A percentile compares a stretch with the other conserved stretches of the same genome.
Conservation (phyloP, 495 filamentous ascomycete species). For the Hypoxylon crocopeplum region DNA sequence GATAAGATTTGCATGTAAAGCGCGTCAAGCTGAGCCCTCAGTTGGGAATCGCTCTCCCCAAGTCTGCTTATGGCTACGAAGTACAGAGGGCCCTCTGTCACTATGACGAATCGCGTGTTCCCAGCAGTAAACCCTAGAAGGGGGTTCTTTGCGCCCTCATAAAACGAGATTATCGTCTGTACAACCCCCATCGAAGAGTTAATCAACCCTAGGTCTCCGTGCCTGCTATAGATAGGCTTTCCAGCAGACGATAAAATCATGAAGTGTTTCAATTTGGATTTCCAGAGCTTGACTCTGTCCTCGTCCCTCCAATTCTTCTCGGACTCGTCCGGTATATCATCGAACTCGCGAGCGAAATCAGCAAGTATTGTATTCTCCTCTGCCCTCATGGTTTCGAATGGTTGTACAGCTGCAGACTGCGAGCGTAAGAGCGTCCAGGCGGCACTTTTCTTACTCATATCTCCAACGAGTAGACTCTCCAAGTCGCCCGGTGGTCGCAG, state of each 20-base stretch:
- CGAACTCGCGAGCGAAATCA: slow-evolving; percentile 79
- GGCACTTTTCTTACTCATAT: slow-evolving; percentile 61
- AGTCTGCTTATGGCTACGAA: slow-evolving; percentile 91
- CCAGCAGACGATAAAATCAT: slow-evolving; percentile 94
- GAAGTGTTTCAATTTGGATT: slow-evolving; percentile 92
- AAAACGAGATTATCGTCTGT: slow-evolving; percentile 98
- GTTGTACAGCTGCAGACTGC: slow-evolving; percentile 64
- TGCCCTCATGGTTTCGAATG: slow-evolving; percentile 56
- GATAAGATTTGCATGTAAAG: slow-evolving; percentile 98
- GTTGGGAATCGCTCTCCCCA: slow-evolving; percentile 86
- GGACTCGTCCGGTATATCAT: slow-evolving; percentile 71
- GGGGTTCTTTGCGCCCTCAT: slow-evolving; percentile 76
- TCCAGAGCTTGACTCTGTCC: slow-evolving; percentile 74
- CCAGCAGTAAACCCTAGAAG: slow-evolving; percentile 85
- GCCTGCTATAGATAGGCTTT: slow-evolving; percentile 96
- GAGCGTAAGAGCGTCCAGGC: slow-evolving; percentile 66
- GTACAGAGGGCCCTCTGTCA: slow-evolving; percentile 84
- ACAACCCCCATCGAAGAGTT: slow-evolving; percentile 95
- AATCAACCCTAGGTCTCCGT: slow-evolving; percentile 87
- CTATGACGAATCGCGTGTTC: slow-evolving; percentile 80
- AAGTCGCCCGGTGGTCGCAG: slow-evolving; percentile 74
- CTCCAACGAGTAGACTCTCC: slow-evolving; percentile 82
- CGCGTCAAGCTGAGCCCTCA: slow-evolving; percentile 87
- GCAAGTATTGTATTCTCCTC: slow-evolving; percentile 61
- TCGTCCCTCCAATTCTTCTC: slow-evolving; percentile 66